Evolutionary conservation across 306 rosid species (phyloP), one percentile per base, ranked within the genome.

Genomic region (Vigna trinervia): DNA sequence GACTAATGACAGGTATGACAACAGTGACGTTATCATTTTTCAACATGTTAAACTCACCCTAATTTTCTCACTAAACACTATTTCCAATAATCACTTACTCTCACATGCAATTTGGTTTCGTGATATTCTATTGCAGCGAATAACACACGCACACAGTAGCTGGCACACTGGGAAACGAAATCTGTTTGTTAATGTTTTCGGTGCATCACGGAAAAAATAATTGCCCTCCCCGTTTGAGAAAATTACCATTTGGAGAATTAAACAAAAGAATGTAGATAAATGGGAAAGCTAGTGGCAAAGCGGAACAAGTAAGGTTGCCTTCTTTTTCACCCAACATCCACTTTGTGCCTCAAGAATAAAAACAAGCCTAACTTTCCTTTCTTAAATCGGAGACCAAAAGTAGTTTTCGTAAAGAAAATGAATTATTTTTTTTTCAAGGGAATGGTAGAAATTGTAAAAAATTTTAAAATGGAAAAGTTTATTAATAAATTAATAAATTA

Each of bases 301-400:
- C 45, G 38, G 63, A 56, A 80, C 73, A 56, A 66, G 72, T 32
- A 61, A 75, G 15, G 10, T 32, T 47, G 14, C 69, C 19, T 46
- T 59, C 36, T 58, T 60, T 32, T 51, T 38, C 30, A 45, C 59
- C 70, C 30, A 17, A 65, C 66, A 73, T 69, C 30, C 28, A 48
- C 65, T 80, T 56, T 45, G 62, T 73, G 70, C 66, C 69, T 43
- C 46, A 28, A n/a, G 74, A 73, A 53, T 73, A 47, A 56, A 43
- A 62, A 30, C 61, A 53, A 43, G 11, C 78, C 74, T 34, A 79
- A 73, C 74, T 64, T 73, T 41, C 69, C 52, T 5, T 53, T 53
- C 73, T 19, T 8, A 48, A 77, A 26, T 52, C 15, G 1, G 30
- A 12, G 52, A 3, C 71, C 6, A 41, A 65, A 65, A 41, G 71